Evolutionary conservation across 371 early-diverging fungal genomes (phyloP).

Genomic region (Catenaria anguillulae): DNA sequence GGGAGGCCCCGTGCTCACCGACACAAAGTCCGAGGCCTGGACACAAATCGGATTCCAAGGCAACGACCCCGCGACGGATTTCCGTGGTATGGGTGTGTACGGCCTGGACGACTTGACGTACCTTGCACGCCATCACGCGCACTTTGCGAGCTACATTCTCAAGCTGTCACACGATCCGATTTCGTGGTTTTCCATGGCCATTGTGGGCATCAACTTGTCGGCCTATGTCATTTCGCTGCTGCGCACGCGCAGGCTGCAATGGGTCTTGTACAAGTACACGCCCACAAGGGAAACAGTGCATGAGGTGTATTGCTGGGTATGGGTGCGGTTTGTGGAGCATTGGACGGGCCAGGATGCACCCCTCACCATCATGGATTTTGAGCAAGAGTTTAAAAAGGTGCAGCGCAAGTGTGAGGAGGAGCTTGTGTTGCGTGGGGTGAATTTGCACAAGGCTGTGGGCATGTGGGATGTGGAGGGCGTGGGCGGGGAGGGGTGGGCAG

Average conservation of each 20-base stretch:
- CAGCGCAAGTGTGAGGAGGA: slow-evolving; percentile 27
- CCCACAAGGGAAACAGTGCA: slow-evolving; percentile 32
- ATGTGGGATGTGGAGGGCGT: no score
- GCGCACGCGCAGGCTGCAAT: slow-evolving; percentile 47
- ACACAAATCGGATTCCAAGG: slow-evolving; percentile 63
- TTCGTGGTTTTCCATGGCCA: slow-evolving; percentile 57
- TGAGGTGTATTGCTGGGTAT: slow-evolving; percentile 58
- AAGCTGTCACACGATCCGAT: slow-evolving; percentile 33
- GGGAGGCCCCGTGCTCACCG: no score
- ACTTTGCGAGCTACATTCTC: slow-evolving; percentile 32
- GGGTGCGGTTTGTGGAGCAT: slow-evolving; percentile 43
- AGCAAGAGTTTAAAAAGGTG: slow-evolving; percentile 43
- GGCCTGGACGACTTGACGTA: slow-evolving; percentile 59
- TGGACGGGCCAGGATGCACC: slow-evolving; percentile 39
- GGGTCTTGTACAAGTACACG: slow-evolving; percentile 43
- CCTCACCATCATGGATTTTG: slow-evolving; percentile 61
- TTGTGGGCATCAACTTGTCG: slow-evolving; percentile 69
- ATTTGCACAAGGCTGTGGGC: no score
- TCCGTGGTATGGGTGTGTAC: slow-evolving; percentile 66
- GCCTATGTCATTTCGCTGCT: slow-evolving; percentile 45
- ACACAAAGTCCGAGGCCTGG: slow-evolving; percentile 49
- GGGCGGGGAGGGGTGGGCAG: no score
- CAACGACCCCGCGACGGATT: slow-evolving; percentile 70
- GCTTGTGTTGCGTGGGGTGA: slow-evolving; percentile 13
- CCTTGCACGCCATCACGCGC: slow-evolving; percentile 42